These are phyloP conservation scores for Diaporthe amygdali DNA, from an alignment of 2,329 filamentous ascomycete genomes.

Conservation along the genomic window DNA sequence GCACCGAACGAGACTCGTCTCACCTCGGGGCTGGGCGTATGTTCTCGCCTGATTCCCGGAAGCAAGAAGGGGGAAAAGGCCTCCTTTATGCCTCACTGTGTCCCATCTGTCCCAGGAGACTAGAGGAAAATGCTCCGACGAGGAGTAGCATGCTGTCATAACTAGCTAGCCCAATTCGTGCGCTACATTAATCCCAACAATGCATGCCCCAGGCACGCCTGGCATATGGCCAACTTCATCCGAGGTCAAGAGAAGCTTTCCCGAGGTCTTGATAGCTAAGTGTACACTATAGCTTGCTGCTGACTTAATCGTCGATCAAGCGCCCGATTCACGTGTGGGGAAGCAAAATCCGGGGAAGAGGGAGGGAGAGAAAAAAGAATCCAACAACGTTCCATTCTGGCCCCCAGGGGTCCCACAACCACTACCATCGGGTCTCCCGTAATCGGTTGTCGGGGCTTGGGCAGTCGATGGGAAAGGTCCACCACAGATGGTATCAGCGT, in stretches of 20 bases:
- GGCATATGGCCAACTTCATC: background rate
- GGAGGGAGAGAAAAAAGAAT: background rate
- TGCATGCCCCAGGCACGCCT: background rate
- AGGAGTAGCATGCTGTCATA: background rate
- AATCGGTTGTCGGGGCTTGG: background rate
- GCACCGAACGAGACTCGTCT: background rate
- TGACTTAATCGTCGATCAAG: conserved; percentile 4
- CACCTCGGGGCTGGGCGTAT: background rate
- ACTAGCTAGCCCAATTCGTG: background rate
- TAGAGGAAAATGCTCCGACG: background rate
- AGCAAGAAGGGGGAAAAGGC: background rate
- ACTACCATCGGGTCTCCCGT: background rate
- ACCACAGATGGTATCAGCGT: background rate
- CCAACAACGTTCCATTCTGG: background rate
- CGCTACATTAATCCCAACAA: background rate
- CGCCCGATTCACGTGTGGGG: background rate
- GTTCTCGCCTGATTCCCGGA: background rate
- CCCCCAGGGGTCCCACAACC: conserved; percentile 1
- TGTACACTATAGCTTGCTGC: background rate
- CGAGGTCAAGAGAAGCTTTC: conserved; percentile 5
- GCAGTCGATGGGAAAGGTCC: background rate
- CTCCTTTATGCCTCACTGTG: background rate
- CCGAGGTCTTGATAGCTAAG: background rate
- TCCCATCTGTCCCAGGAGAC: too few species aligned
- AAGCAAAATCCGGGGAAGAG: background rate